Conservation (phyloP, 768 basidiomycete genomes). For the Boletus edulis region DNA sequence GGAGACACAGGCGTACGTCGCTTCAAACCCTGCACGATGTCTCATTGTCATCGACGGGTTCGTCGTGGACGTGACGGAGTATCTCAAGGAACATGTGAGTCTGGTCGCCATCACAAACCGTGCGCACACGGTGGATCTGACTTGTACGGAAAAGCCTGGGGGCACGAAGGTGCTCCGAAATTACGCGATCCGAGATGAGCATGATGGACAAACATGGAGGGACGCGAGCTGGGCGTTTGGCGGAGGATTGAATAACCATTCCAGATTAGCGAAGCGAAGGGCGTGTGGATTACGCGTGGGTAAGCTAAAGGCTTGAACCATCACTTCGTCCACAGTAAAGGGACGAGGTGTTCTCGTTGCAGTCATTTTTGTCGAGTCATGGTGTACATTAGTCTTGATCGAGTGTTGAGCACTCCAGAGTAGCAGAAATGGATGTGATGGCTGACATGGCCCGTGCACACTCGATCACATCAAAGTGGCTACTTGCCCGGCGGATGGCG, state of each 20-base stretch:
- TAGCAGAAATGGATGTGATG: no score
- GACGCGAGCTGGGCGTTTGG: constrained; percentile 11
- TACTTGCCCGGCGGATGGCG: no score
- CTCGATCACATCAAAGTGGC: no score
- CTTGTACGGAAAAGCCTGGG: constrained; percentile 1
- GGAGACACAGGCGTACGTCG: background rate
- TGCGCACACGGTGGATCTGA: background rate
- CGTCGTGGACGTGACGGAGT: constrained; percentile 3
- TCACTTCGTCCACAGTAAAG: no score
- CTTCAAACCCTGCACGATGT: background rate
- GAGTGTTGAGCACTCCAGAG: no score
- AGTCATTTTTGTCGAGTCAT: no score
- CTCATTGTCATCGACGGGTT: constrained; percentile 8
- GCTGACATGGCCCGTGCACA: no score
- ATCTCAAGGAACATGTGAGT: constrained; percentile 11
- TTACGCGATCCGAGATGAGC: background rate
- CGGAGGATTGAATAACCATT: constrained; percentile 10
- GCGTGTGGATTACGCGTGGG: constrained; percentile 5
- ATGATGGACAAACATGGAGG: background rate
- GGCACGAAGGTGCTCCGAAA: constrained; percentile 1
- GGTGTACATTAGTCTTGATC: no score
- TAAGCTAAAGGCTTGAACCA: background rate
- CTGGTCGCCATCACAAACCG: background rate
- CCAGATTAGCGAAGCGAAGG: constrained; percentile 1
- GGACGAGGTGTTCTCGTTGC: no score